phyloP scores from a whole-genome alignment of 306 rosid genomes.

The Cicer judaicum region DNA sequence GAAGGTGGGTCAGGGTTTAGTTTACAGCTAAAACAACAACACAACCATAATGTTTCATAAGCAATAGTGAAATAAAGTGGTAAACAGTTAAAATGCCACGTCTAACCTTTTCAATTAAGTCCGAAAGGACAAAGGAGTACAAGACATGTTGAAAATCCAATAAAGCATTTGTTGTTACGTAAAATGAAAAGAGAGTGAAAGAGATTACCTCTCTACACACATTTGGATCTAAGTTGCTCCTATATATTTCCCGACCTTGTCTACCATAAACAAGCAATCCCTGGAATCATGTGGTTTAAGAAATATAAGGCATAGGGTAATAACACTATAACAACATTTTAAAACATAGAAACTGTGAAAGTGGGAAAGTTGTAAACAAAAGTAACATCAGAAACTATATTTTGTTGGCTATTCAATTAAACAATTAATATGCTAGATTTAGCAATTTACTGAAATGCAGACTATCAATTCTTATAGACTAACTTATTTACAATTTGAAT shows the following conservation, averaged over 20 bases:
- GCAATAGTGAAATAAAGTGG: conserved; percentile 30
- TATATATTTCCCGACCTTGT: conserved; percentile 86
- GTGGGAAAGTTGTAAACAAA: conserved; percentile 16
- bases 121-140: conserved; percentile 15
- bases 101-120: conserved; percentile 27
- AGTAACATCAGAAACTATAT: conserved; percentile 23
- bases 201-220: conserved; percentile 81
- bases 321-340: conserved; percentile 13
- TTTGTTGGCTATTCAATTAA: conserved; percentile 16
- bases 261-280: conserved; percentile 92
- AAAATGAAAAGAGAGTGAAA: conserved; percentile 14
- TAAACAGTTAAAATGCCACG: conserved; percentile 25
- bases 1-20: conserved; percentile 7
- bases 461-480: background rate
- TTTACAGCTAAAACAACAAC: conserved; percentile 8
- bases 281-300: conserved; percentile 59
- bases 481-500: background rate
- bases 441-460: conserved; percentile 10
- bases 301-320: conserved; percentile 29
- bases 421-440: background rate
- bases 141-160: conserved; percentile 22
- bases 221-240: conserved; percentile 72
- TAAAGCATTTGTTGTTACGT: conserved; percentile 1
- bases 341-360: conserved; percentile 31
- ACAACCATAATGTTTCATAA: conserved; percentile 31